Evolutionary conservation across 148 eudicot species (phyloP).

Genomic region (Rhododendron ovatum): DNA sequence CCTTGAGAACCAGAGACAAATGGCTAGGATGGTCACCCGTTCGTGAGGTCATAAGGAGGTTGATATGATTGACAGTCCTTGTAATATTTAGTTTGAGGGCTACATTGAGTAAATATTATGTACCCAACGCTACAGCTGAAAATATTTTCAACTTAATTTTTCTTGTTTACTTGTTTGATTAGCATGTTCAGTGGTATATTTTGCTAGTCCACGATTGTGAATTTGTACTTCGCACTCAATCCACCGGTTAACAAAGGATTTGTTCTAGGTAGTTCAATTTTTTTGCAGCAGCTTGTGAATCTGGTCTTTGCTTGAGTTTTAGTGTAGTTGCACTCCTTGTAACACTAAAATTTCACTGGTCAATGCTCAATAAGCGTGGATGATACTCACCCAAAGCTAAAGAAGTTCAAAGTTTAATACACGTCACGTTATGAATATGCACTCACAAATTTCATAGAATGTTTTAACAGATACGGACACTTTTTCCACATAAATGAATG

Average conservation of each 20-base stretch:
- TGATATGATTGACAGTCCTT: not conserved
- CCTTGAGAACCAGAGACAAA: not conserved
- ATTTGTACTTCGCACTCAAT: not conserved
- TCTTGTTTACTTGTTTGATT: too few species aligned
- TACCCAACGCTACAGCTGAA: not conserved
- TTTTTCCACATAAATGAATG: not conserved
- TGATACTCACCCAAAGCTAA: not conserved
- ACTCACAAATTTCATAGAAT: too few species aligned
- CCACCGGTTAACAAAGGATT: not conserved
- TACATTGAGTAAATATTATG: not conserved
- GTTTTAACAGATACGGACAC: not conserved
- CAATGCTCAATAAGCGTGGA: not conserved
- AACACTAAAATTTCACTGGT: too few species aligned
- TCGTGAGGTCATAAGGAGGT: not conserved
- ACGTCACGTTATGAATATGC: too few species aligned
- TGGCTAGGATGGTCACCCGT: not conserved
- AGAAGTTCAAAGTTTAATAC: not conserved
- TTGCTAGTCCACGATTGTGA: not conserved
- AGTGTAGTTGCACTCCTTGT: not conserved
- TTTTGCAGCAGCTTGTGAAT: not conserved
- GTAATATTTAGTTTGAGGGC: not conserved
- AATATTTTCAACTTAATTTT: not conserved
- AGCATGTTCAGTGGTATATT: not conserved
- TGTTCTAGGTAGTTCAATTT: not conserved
- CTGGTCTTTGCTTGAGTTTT: not conserved